phyloP scores from a whole-genome alignment of 31 red algal species.

The Odonthalia washingtoniensis region DNA sequence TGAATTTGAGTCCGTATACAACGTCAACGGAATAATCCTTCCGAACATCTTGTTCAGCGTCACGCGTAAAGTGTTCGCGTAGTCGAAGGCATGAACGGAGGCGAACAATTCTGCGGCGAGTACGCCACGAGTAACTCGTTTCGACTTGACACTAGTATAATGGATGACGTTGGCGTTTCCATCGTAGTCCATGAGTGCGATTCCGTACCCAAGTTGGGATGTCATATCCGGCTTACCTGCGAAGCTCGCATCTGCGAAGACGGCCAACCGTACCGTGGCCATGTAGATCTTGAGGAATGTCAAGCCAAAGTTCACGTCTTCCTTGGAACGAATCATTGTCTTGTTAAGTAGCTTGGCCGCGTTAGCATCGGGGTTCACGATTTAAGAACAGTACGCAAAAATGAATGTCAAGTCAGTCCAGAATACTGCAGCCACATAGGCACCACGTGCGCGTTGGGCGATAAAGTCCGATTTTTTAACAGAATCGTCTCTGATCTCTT shows the following conservation, averaged over 20 bases:
- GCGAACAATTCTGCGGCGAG: slow-evolving; percentile 20
- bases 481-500: neutral
- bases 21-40: neutral
- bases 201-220: neutral
- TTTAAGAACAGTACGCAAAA: neutral
- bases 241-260: slow-evolving; percentile 12
- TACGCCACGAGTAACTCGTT: neutral
- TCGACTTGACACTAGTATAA: slow-evolving; percentile 17
- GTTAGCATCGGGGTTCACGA: neutral
- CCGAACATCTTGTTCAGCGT: neutral
- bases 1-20: slow-evolving; percentile 31
- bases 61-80: neutral
- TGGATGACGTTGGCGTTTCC: neutral
- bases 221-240: neutral
- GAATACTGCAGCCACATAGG: slow-evolving; percentile 1
- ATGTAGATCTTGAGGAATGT: neutral
- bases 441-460: neutral
- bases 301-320: neutral
- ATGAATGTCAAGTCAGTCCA: neutral
- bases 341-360: neutral
- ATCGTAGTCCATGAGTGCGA: neutral
- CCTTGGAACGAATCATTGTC: neutral
- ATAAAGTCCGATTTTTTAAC: slow-evolving; percentile 18
- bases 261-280: neutral
- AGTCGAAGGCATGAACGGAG: slow-evolving; percentile 23